phyloP scores from a whole-genome alignment of 2,329 filamentous ascomycete species.

The Clarireedia paspali region DNA sequence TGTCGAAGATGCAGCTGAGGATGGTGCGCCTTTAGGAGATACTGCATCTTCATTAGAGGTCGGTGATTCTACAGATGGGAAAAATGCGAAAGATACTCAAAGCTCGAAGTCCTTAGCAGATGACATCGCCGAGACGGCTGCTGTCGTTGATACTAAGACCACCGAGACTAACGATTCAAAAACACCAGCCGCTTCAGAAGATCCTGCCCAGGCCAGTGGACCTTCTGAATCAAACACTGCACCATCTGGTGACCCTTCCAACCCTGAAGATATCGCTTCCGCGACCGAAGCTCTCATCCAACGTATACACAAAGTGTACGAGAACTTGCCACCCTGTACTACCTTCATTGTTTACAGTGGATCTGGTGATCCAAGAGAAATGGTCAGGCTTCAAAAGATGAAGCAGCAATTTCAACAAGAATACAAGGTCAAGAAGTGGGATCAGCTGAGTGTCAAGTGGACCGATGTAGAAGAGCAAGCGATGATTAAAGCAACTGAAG shows the following conservation, averaged over 20 bases:
- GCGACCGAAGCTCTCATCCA: slow-evolving; percentile 26
- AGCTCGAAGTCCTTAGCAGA: neutral
- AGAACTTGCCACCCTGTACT: slow-evolving; percentile 54
- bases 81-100: neutral
- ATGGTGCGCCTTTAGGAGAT: neutral
- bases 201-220: neutral
- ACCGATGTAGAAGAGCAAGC: slow-evolving; percentile 59
- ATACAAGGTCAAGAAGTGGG: slow-evolving; percentile 60
- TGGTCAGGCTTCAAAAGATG: slow-evolving; percentile 53
- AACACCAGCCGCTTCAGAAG: neutral
- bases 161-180: neutral
- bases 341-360: slow-evolving; percentile 58
- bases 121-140: neutral
- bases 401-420: slow-evolving; percentile 55
- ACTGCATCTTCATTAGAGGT: neutral
- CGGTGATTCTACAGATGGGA: neutral
- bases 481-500: slow-evolving; percentile 46
- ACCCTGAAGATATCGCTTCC: neutral
- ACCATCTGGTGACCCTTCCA: neutral
- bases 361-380: slow-evolving; percentile 59
- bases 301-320: slow-evolving; percentile 49
- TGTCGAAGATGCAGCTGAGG: too few relatives aligned
- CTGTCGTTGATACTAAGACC: neutral
- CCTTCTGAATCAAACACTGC: neutral
- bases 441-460: slow-evolving; percentile 59